phyloP scores from a whole-genome alignment of 768 basidiomycete species.

The Mycena capillaripes region DNA sequence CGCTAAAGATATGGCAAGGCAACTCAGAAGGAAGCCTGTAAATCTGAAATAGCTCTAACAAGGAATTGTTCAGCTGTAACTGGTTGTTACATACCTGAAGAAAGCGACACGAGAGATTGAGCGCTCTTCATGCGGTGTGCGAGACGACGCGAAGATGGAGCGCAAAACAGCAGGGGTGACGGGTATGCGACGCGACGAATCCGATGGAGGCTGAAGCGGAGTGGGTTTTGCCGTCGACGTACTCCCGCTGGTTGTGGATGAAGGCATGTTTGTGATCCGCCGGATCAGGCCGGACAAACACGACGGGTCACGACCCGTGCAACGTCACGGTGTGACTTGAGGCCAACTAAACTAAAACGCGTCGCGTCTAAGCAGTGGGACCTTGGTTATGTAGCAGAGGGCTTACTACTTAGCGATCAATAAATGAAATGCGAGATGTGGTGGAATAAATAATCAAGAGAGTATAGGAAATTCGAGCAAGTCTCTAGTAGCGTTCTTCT shows the following conservation, averaged over 20 bases:
- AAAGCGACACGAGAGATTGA: slow-evolving; percentile 89
- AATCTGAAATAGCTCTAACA: slow-evolving; percentile 62
- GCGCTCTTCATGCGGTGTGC: slow-evolving; percentile 85
- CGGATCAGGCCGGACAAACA: too few species aligned
- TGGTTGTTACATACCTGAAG: slow-evolving; percentile 75
- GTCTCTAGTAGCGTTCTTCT: too few species aligned
- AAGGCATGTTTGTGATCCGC: slow-evolving; percentile 53
- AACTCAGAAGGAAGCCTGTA: slow-evolving; percentile 86
- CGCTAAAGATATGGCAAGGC: slow-evolving; percentile 81
- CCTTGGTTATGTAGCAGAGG: too few species aligned
- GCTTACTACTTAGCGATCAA: too few species aligned
- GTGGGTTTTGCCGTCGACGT: slow-evolving; percentile 56
- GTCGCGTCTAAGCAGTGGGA: too few species aligned
- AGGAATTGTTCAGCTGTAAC: slow-evolving; percentile 7
- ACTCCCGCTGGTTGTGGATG: slow-evolving; percentile 66
- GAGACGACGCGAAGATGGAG: slow-evolving; percentile 89
- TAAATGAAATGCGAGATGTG: too few species aligned
- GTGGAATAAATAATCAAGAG: too few species aligned
- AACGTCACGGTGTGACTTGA: too few species aligned
- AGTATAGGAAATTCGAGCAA: too few species aligned
- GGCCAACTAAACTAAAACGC: too few species aligned
- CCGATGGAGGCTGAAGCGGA: slow-evolving; percentile 57
- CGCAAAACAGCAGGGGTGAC: slow-evolving; percentile 87
- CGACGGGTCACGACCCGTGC: too few species aligned
- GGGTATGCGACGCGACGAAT: slow-evolving; percentile 75